These are phyloP conservation scores for Coelastrella sp. DNA, from an alignment of 139 green algal genomes.

Conservation along the genomic window DNA sequence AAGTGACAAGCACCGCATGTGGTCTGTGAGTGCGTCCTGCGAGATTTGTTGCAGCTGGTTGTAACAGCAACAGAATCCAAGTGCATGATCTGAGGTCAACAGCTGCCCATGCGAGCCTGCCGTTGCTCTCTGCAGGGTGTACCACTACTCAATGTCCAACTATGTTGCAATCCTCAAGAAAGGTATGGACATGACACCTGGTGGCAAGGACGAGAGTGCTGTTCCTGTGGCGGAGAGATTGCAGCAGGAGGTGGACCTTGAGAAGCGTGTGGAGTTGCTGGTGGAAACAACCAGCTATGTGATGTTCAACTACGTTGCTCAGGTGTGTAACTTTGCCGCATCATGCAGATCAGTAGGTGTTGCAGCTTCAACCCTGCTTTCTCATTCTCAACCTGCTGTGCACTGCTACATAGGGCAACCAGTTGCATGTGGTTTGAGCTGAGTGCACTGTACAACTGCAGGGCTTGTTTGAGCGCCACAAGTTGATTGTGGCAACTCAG, in stretches of 20 bases:
- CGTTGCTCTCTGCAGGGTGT: slow-evolving; percentile 75
- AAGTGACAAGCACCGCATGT: no score
- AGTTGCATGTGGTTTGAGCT: no score
- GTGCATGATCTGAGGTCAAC: no score
- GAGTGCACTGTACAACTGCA: no score
- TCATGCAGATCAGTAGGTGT: no score
- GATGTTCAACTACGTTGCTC: slow-evolving; percentile 82
- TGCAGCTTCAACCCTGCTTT: no score
- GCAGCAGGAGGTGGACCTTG: slow-evolving; percentile 60
- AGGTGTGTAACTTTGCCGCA: slow-evolving; percentile 49
- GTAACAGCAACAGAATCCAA: no score
- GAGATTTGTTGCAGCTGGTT: no score
- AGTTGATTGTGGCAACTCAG: slow-evolving; percentile 92
- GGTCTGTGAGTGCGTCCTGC: no score
- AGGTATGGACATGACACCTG: slow-evolving; percentile 84
- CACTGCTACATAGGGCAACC: no score
- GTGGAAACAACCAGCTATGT: slow-evolving; percentile 78
- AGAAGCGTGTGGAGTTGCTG: slow-evolving; percentile 79
- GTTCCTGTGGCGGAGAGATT: slow-evolving; percentile 51
- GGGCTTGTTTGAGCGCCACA: slow-evolving; percentile 96
- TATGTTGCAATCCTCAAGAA: slow-evolving; percentile 88
- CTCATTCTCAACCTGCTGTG: no score
- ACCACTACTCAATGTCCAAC: slow-evolving; percentile 96
- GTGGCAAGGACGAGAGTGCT: slow-evolving; percentile 64
- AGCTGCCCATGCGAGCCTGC: no score